Conservation (phyloP, 257 asterid species). For the Prunella vulgaris region DNA sequence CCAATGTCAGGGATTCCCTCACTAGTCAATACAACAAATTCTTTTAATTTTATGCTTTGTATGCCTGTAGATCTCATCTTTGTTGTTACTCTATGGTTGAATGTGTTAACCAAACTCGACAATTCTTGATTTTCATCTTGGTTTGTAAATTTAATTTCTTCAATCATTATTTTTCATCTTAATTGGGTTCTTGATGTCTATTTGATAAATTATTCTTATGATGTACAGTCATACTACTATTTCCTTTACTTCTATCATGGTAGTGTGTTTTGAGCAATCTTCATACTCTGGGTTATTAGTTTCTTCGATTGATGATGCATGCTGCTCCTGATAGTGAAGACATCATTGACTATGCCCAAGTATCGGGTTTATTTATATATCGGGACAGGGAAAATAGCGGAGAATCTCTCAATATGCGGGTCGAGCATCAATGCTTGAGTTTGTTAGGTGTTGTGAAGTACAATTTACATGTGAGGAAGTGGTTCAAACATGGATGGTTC, state of each 20-base stretch:
- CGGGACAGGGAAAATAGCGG: neutral
- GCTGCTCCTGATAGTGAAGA: neutral
- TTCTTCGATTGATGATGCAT: neutral
- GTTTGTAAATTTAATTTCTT: slow-evolving; percentile 22
- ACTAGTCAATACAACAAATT: slow-evolving; percentile 66
- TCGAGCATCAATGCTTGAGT: too few relatives aligned
- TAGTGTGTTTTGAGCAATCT: neutral
- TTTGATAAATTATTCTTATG: neutral
- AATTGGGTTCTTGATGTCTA: neutral
- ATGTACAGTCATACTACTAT: neutral
- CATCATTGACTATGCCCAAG: neutral
- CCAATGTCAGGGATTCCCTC: slow-evolving; percentile 73
- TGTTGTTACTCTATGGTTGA: slow-evolving; percentile 19
- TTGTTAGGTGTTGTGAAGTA: neutral
- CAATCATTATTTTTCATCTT: neutral
- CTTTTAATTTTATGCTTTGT: slow-evolving; percentile 31
- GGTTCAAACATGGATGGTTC: neutral
- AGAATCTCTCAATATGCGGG: neutral
- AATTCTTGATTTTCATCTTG: neutral
- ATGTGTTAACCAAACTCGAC: slow-evolving; percentile 10
- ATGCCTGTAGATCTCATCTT: slow-evolving; percentile 15
- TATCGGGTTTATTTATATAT: too few relatives aligned
- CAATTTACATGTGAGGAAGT: neutral
- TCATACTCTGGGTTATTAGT: neutral
- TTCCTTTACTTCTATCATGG: neutral